Percentiles rank a stretch among this genome's conserved stretches.
Evolutionary conservation across 148 eudicot genomes (phyloP).

Genomic region (Nyssa sinensis): DNA sequence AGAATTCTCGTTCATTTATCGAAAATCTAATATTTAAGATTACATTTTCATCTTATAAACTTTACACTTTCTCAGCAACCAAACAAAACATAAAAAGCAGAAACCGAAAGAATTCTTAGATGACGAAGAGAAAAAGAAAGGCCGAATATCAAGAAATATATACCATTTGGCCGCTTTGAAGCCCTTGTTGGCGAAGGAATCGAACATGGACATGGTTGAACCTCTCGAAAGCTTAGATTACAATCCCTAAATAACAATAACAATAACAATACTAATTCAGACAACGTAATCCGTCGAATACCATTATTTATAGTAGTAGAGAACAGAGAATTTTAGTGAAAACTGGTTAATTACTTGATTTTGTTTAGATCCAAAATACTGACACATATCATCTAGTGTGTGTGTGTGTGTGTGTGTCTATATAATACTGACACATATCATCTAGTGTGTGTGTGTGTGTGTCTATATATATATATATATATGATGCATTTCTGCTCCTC

Average conservation of each 20-base stretch:
- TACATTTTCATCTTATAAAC: neutral
- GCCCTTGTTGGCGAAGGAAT: conserved; percentile 66
- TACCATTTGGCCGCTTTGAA: conserved; percentile 85
- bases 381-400: neutral
- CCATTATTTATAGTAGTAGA: too few species aligned
- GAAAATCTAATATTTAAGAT: too few species aligned
- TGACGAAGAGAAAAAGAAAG: neutral
- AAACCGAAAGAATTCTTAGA: neutral
- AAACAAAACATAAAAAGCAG: neutral
- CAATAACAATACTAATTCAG: neutral
- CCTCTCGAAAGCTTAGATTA: neutral
- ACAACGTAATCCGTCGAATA: conserved; percentile 3
- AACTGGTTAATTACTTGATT: too few species aligned
- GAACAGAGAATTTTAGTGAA: neutral
- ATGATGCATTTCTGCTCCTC: neutral
- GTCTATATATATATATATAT: neutral
- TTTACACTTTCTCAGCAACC: neutral
- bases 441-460: too few species aligned
- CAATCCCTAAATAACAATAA: conserved; percentile 1
- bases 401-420: neutral
- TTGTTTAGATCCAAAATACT: too few species aligned
- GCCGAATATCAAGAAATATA: neutral
- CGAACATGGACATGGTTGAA: conserved; percentile 55
- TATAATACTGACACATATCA: neutral
- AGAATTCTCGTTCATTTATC: too few species aligned